Percentiles rank a stretch among this genome's conserved stretches.
Conservation (phyloP, 1,139 yeast species). For the Protomyces pachydermus region DNA sequence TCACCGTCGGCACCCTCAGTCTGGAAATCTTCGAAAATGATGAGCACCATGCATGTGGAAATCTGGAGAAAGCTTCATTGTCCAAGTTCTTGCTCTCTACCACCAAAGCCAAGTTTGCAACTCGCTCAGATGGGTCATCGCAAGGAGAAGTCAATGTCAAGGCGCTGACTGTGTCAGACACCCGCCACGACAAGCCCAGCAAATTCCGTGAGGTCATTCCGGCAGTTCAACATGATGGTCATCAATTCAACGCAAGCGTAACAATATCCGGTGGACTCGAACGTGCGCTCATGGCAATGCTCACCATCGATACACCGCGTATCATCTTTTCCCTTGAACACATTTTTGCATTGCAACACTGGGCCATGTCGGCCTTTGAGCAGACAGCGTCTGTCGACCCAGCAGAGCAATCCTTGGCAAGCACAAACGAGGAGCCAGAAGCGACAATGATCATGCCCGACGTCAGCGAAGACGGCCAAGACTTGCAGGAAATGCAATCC, state of each 20-base stretch:
- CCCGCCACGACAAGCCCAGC: slow-evolving; percentile 57
- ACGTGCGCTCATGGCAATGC: slow-evolving; percentile 50
- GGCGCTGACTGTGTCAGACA: slow-evolving; percentile 74
- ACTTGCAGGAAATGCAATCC: neutral
- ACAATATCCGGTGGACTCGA: slow-evolving; percentile 45
- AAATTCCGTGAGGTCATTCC: slow-evolving; percentile 80
- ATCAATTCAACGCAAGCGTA: slow-evolving; percentile 65
- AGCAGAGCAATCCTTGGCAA: neutral
- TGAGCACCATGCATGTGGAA: slow-evolving; percentile 38
- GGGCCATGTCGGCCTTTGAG: slow-evolving; percentile 45
- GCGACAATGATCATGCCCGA: neutral
- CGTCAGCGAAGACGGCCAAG: neutral
- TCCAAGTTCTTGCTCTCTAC: slow-evolving; percentile 63
- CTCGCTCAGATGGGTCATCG: slow-evolving; percentile 55
- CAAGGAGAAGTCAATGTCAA: slow-evolving; percentile 59
- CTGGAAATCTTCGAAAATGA: slow-evolving; percentile 63
- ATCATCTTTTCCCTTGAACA: slow-evolving; percentile 81
- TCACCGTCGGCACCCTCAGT: slow-evolving; percentile 59
- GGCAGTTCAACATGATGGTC: slow-evolving; percentile 52
- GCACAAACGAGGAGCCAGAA: neutral
- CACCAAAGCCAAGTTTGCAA: slow-evolving; percentile 48
- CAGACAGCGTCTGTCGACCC: neutral
- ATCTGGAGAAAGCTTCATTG: slow-evolving; percentile 45
- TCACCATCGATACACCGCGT: slow-evolving; percentile 74
- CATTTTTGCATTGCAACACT: slow-evolving; percentile 70